Evolutionary conservation across 208 protist species (phyloP).

Genomic region (Wallacemonas sp.): DNA sequence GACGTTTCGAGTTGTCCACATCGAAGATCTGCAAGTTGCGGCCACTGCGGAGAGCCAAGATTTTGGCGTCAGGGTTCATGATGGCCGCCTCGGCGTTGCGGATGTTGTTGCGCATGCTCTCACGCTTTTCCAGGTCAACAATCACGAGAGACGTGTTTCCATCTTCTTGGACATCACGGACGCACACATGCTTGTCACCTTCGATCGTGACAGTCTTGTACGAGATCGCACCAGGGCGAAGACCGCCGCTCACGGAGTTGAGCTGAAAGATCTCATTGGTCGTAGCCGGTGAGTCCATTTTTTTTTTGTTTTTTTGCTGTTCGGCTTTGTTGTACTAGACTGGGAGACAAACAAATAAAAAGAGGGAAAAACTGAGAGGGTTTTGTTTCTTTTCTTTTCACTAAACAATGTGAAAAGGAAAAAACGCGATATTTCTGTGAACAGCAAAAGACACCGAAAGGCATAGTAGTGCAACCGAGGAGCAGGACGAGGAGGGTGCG

Average conservation of each 20-base stretch:
- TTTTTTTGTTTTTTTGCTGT: constrained; percentile 3
- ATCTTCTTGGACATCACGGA: constrained; percentile 93
- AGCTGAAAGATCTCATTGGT: constrained; percentile 83
- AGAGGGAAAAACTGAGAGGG: no score
- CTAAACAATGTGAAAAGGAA: constrained; percentile 2
- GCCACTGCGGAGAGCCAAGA: constrained; percentile 97
- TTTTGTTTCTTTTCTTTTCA: no score
- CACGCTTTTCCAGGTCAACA: constrained; percentile 96
- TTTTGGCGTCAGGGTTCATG: constrained; percentile 97
- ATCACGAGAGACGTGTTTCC: constrained; percentile 85
- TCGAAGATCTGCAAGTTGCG: constrained; percentile 98
- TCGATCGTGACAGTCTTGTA: constrained; percentile 98
- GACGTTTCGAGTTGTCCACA: constrained; percentile 95
- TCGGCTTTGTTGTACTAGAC: not conserved
- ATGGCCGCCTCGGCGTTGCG: constrained; percentile 97
- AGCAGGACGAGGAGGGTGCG: not conserved
- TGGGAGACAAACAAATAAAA: no score
- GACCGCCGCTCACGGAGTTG: constrained; percentile 87
- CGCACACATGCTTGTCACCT: constrained; percentile 97
- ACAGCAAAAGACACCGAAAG: not conserved
- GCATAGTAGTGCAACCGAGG: not conserved
- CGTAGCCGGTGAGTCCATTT: constrained; percentile 58
- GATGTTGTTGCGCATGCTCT: constrained; percentile 96
- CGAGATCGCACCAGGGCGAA: constrained; percentile 91
- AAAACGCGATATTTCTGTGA: not conserved